These are phyloP conservation scores for Xerocomellus dryophilus DNA, from an alignment of 768 basidiomycete genomes.

Conservation along the genomic window DNA sequence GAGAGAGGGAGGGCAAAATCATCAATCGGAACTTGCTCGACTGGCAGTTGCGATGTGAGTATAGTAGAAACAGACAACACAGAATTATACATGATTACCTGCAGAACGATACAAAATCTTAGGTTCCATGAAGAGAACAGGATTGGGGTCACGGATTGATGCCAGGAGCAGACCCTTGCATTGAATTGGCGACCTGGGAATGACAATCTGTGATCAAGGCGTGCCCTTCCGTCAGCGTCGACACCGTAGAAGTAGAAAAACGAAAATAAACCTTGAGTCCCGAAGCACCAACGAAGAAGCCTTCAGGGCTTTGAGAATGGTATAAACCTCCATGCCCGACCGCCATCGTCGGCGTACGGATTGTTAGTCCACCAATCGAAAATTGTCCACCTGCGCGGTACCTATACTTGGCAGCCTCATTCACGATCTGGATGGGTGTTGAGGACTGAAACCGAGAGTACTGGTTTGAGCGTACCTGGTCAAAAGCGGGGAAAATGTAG, in stretches of 20 bases:
- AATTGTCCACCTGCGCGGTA: conserved; percentile 86
- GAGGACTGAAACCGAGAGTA: background rate
- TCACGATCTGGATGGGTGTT: conserved; percentile 63
- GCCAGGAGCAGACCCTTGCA: conserved; percentile 89
- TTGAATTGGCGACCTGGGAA: conserved; percentile 91
- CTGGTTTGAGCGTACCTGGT: conserved; percentile 57
- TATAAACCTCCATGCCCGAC: conserved; percentile 93
- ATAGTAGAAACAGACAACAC: background rate
- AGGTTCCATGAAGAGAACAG: conserved; percentile 94
- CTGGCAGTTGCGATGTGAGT: conserved; percentile 33
- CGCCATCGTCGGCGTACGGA: conserved; percentile 85
- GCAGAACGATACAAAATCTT: conserved; percentile 91
- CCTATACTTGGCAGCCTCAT: conserved; percentile 91
- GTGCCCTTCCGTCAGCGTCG: background rate
- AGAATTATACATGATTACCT: conserved; percentile 36
- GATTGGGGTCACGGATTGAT: conserved; percentile 89
- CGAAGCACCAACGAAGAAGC: conserved; percentile 87
- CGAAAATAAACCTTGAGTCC: conserved; percentile 68
- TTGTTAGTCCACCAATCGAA: conserved; percentile 78
- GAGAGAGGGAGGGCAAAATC: conserved; percentile 84
- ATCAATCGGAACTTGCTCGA: conserved; percentile 90
- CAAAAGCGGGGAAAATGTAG: conserved; percentile 93
- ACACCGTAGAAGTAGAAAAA: background rate
- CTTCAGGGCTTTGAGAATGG: conserved; percentile 94
- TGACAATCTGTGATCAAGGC: conserved; percentile 53